phyloP scores from a whole-genome alignment of 495 filamentous ascomycete genomes.

The Neurospora africana region DNA sequence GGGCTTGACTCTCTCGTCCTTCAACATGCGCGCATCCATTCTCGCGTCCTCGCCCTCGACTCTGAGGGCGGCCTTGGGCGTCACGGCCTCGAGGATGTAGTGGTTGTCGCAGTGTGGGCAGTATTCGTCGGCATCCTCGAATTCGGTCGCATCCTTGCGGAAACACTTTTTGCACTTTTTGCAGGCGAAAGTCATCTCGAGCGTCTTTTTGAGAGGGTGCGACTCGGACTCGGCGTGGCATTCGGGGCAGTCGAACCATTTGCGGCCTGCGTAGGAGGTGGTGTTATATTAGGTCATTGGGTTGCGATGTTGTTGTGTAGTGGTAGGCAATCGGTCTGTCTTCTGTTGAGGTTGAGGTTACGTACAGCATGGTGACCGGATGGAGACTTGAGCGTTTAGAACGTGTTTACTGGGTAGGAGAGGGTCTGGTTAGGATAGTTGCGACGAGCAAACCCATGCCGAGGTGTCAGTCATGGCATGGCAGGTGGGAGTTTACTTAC shows the following conservation, averaged over 20 bases:
- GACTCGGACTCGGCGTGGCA: constrained; percentile 76
- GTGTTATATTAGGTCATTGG: not conserved
- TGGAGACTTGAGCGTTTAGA: constrained; percentile 93
- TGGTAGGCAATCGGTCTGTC: not conserved
- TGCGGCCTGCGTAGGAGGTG: constrained; percentile 47
- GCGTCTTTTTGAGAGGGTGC: constrained; percentile 62
- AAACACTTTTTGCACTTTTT: constrained; percentile 99
- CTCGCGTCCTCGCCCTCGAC: constrained; percentile 86
- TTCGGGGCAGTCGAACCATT: constrained; percentile 98
- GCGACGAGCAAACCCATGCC: not conserved
- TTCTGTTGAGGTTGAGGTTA: constrained; percentile 3
- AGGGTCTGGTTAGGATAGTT: constrained; percentile 6
- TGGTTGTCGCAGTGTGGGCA: constrained; percentile 99
- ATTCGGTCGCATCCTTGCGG: constrained; percentile 81
- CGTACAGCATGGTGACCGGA: constrained; percentile 91
- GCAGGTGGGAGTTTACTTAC: not conserved
- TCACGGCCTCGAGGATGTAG: constrained; percentile 80
- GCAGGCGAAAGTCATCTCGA: constrained; percentile 91
- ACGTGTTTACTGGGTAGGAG: constrained; percentile 65
- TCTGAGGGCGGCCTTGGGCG: constrained; percentile 65
- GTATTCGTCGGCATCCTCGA: constrained; percentile 97
- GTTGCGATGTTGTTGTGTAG: not conserved
- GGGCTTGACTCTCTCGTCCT: constrained; percentile 71
- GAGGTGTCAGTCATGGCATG: not conserved
- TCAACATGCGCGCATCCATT: constrained; percentile 79